Evolutionary conservation across 768 basidiomycete species (phyloP).

Genomic region (Boletales sp.): DNA sequence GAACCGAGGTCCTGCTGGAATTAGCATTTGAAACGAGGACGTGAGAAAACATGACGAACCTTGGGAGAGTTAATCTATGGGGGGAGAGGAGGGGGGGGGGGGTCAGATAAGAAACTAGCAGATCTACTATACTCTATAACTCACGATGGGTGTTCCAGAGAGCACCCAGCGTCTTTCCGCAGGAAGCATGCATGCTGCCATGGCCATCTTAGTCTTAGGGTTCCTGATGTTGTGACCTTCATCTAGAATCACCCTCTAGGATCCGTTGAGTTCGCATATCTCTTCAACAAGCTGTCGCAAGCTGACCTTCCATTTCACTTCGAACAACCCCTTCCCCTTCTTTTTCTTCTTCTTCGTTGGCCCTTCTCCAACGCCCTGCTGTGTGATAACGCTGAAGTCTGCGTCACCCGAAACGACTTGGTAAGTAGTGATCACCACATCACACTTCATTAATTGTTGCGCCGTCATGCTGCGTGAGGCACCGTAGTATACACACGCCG

Average conservation of each 20-base stretch:
- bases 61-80: slow-evolving; percentile 74
- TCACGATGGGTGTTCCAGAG: slow-evolving; percentile 86
- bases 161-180: slow-evolving; percentile 79
- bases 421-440: slow-evolving; percentile 84
- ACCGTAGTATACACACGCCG: slow-evolving; percentile 69
- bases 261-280: background rate
- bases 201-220: slow-evolving; percentile 79
- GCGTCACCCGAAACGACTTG: slow-evolving; percentile 63
- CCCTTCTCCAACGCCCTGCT: slow-evolving; percentile 16
- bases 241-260: slow-evolving; percentile 74
- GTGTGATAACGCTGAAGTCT: slow-evolving; percentile 18
- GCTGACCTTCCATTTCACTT: slow-evolving; percentile 76
- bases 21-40: background rate
- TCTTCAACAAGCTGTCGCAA: background rate
- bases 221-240: slow-evolving; percentile 90
- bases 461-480: slow-evolving; percentile 55
- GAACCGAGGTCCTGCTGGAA: slow-evolving; percentile 78
- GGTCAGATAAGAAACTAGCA: background rate
- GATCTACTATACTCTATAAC: slow-evolving; percentile 23
- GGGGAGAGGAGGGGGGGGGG: background rate
- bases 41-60: slow-evolving; percentile 31
- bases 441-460: slow-evolving; percentile 59
- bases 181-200: slow-evolving; percentile 56
- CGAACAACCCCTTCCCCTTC: slow-evolving; percentile 54
- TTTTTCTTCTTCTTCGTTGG: slow-evolving; percentile 56